Base-by-base conservation (phyloP, 2,329 filamentous ascomycete species). In the Paraphaeosphaeria sporulosa region DNA sequence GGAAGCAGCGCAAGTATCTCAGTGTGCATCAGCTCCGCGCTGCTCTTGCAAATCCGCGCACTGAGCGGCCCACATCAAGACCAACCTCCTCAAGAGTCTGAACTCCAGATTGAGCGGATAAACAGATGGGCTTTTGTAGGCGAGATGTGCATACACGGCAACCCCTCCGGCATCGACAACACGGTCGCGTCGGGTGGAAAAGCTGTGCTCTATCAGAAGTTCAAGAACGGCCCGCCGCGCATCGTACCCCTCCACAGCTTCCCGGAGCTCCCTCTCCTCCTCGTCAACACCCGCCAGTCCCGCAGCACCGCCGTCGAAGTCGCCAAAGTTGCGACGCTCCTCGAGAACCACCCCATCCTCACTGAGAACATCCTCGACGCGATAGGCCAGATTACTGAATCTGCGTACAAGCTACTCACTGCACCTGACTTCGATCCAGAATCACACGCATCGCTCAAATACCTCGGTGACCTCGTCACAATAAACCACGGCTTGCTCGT, bases 81-180 rank as follows among this genome's bases (percentile, higher is more conserved):
- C 71, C 94, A 98, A 77, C 92, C 93, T 4, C 80, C 88, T 0
- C 89, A 93, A 57, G 95, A 99, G 80, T 92, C 92, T n/a, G 89
- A 91, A 61, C 80, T 93, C 46, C 94, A 99, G 76, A 86, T 98
- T 32, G 94, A 98, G 80, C 89, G 94, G 64, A 97, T 99, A 80
- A 99, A 99, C 78, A 87, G 91, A 63, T 99, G 96, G 95, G 94
- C 95, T 0, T 98, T 97, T 78, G 95, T 99, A 0, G 91, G 91
- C 25, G 95, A 99, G 78, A 91, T 98, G 88, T 95, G 93, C 79
- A 97, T 98, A 64, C 95, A 99, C 75, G 95, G 94, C 40, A 98
- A 96, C 73, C 95, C 95, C 0, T 97, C 93, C 0, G 95, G 95
- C 0, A 92, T 99, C 46, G 95, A 99, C 80, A 99, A 99, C 78